phyloP scores from a whole-genome alignment of 805 yeast species.

The Teunomyces aglyptinius region DNA sequence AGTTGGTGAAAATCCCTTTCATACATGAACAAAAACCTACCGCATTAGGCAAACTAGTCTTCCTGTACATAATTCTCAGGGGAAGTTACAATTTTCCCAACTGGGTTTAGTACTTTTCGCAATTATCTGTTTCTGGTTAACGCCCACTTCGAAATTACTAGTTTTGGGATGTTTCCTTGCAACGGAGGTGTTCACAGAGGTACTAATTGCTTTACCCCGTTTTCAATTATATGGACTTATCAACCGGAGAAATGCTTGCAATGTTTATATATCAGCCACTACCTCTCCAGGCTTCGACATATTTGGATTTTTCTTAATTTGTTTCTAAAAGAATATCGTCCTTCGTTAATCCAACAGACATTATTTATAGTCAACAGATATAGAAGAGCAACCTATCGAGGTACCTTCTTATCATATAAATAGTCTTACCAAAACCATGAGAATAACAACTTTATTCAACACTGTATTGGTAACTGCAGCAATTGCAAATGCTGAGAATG shows the following conservation, averaged over 20 bases:
- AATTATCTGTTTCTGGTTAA: constrained; percentile 3
- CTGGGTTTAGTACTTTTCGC: constrained; percentile 1
- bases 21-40: not conserved
- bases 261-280: constrained; percentile 1
- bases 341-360: constrained; percentile 3
- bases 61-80: not conserved
- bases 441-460: constrained; percentile 21
- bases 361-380: constrained; percentile 3
- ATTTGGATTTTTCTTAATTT: constrained; percentile 5
- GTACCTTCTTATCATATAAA: not conserved
- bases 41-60: not conserved
- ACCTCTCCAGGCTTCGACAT: not conserved
- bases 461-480: constrained; percentile 24
- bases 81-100: constrained; percentile 1
- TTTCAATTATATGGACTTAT: not conserved
- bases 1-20: not conserved
- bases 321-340: constrained; percentile 9
- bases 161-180: not conserved
- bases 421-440: constrained; percentile 17
- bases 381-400: constrained; percentile 5
- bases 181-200: not conserved
- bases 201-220: not conserved
- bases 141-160: constrained; percentile 1
- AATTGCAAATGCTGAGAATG: constrained; percentile 16
- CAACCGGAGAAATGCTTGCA: not conserved